Evolutionary conservation across 371 early-diverging fungal species (phyloP).

Genomic region (Mucor saturninus): DNA sequence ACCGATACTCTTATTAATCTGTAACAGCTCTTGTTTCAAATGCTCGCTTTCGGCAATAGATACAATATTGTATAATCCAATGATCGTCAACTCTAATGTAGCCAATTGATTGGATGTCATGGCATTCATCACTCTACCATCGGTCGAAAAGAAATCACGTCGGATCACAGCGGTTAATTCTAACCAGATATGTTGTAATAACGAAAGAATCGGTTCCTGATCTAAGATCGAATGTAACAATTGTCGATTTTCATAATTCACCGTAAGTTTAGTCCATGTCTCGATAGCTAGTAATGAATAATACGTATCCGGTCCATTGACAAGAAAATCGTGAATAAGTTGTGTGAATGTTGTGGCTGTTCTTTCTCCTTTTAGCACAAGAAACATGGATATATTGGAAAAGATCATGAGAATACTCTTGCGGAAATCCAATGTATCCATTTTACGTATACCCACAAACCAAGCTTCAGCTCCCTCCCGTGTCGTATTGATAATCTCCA

Average conservation of each 20-base stretch:
- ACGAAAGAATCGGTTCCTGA: conserved; percentile 14
- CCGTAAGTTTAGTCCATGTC: conserved; percentile 61
- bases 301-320: conserved; percentile 61
- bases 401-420: conserved; percentile 60
- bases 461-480: conserved; percentile 34
- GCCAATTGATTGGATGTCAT: conserved; percentile 60
- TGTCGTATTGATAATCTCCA: conserved; percentile 25
- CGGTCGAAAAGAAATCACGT: conserved; percentile 44
- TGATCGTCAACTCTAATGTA: conserved; percentile 56
- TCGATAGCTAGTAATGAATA: conserved; percentile 62
- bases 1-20: conserved; percentile 43
- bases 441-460: conserved; percentile 52
- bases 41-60: conserved; percentile 40
- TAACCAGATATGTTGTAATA: conserved; percentile 41
- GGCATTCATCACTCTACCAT: conserved; percentile 51
- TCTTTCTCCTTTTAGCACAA: conserved; percentile 37
- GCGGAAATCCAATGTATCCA: conserved; percentile 64
- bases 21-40: conserved; percentile 42
- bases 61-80: conserved; percentile 61
- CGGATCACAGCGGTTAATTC: conserved; percentile 44
- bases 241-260: conserved; percentile 60
- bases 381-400: conserved; percentile 54
- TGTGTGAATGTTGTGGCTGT: conserved; percentile 48
- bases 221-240: conserved; percentile 43
- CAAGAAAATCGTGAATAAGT: conserved; percentile 57